These are phyloP conservation scores for Mycena capillaripes DNA, from an alignment of 768 basidiomycete species.

Conservation along the genomic window DNA sequence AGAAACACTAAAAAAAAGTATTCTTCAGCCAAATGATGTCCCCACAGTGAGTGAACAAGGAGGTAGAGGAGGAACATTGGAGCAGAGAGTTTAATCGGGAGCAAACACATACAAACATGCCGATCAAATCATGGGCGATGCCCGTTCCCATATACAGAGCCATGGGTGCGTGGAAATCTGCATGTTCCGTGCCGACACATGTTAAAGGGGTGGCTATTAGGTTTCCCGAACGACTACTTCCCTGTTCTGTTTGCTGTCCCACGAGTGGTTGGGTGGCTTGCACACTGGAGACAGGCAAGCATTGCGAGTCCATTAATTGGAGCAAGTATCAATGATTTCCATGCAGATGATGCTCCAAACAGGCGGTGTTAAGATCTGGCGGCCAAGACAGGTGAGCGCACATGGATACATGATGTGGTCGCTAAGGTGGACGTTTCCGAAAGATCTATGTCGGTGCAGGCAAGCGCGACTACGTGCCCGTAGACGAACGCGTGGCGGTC, in stretches of 20 bases:
- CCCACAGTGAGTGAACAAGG: too few species aligned
- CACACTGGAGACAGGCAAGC: conserved; percentile 89
- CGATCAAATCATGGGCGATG: too few species aligned
- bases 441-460: conserved; percentile 85
- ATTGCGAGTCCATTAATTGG: conserved; percentile 1
- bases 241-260: conserved; percentile 94
- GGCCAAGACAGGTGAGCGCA: conserved; percentile 78
- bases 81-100: too few species aligned
- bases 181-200: conserved; percentile 12
- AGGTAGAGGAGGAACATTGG: too few species aligned
- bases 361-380: conserved; percentile 94
- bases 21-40: too few species aligned
- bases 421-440: conserved; percentile 4
- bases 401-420: conserved; percentile 25
- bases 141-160: too few species aligned
- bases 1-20: too few species aligned
- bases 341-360: conserved; percentile 90
- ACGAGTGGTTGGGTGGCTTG: conserved; percentile 93
- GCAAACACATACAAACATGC: too few species aligned
- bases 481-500: conserved; percentile 70
- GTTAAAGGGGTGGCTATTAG: conserved; percentile 50
- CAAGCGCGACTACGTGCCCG: conserved; percentile 81
- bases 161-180: conserved; percentile 73
- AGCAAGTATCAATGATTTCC: conserved; percentile 22
- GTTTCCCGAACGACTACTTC: conserved; percentile 95